phyloP scores from a whole-genome alignment of 805 yeast species.

The Yarrowia sp. region DNA sequence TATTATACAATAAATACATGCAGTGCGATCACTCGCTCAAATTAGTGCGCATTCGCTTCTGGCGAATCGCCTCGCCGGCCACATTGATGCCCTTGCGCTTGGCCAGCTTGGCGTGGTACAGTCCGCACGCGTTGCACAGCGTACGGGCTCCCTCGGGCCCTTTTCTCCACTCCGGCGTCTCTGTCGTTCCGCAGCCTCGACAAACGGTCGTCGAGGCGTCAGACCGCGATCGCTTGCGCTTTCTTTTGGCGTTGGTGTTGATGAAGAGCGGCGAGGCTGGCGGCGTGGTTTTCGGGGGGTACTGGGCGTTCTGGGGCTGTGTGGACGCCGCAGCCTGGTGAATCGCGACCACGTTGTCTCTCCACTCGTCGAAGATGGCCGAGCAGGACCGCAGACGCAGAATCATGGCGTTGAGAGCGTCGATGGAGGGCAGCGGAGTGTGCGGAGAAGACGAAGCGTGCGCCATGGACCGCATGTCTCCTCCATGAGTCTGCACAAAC shows the following conservation, averaged over 20 bases:
- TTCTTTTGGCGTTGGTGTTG: not conserved
- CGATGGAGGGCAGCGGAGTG: not conserved
- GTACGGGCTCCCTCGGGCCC: constrained; percentile 78
- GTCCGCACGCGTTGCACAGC: constrained; percentile 80
- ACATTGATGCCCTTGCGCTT: constrained; percentile 55
- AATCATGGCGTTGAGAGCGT: constrained; percentile 16
- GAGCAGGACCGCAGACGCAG: not conserved
- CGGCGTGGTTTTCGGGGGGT: constrained; percentile 9
- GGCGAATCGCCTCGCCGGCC: constrained; percentile 46
- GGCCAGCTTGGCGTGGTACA: constrained; percentile 65
- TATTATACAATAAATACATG: constrained; percentile 17
- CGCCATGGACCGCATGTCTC: constrained; percentile 13
- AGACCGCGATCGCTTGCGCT: constrained; percentile 11
- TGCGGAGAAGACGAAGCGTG: not conserved
- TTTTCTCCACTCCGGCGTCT: constrained; percentile 81
- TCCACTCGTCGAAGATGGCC: constrained; percentile 22
- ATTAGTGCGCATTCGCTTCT: constrained; percentile 18
- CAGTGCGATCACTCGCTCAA: not conserved
- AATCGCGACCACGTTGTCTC: constrained; percentile 1
- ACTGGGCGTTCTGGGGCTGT: not conserved
- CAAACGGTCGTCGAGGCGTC: constrained; percentile 35
- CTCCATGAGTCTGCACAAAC: constrained; percentile 11
- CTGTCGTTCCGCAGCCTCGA: constrained; percentile 51
- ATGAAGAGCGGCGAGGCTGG: constrained; percentile 15
- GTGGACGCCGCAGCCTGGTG: constrained; percentile 8